Base-by-base conservation (phyloP, 371 early-diverging fungal genomes). In the Mortierella sp. region DNA sequence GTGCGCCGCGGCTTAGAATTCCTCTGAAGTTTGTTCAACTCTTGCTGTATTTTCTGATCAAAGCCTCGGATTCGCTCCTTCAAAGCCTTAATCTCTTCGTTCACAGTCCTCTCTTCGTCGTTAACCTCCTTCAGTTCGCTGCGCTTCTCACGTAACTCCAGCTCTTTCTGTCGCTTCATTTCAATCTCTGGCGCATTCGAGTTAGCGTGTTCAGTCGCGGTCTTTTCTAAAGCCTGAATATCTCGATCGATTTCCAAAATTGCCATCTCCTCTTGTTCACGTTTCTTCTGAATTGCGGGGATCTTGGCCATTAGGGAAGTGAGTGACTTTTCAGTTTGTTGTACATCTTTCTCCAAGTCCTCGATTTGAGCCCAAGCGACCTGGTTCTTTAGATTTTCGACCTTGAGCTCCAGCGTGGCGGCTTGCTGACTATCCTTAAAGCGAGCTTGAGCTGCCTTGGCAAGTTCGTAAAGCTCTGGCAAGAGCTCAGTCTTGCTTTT, bases 281-380 rank as follows among this genome's bases (percentile, higher is more conserved):
- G 72, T 64, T 88, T 90, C 43, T 79, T 86, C 60, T 89, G 86
- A 37, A 89, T 73, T 1, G 77, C 78, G 4, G 84, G 78, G 3
- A 89, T 64, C 64, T 77, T 85, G 40, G 61, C 67, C 73, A 52
- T 70, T 67, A 24, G 51, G 62, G 1, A 68, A 35, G 24, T 68
- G 35, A 37, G 72, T 72, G 24, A 80, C 67, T 77, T 35, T 52
- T 87, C 84, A 20, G 77, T 75, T 40, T 87, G 74, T 4, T 62
- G 67, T 5, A 84, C 73, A 6, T 54, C 70, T 47, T 77, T 68
- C 64, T 93, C 92, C 51, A 86, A 77, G 45, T 91, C 94, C 66
- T 89, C 90, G 26, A 94, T 90, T 61, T 91, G 88, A 16, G 94
- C 88, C 96, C 96, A 96, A 0, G 93, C 94, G 69, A 93, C 73